These are phyloP conservation scores for Cladorrhinum samala DNA, from an alignment of 495 filamentous ascomycete genomes.

Conservation along the genomic window DNA sequence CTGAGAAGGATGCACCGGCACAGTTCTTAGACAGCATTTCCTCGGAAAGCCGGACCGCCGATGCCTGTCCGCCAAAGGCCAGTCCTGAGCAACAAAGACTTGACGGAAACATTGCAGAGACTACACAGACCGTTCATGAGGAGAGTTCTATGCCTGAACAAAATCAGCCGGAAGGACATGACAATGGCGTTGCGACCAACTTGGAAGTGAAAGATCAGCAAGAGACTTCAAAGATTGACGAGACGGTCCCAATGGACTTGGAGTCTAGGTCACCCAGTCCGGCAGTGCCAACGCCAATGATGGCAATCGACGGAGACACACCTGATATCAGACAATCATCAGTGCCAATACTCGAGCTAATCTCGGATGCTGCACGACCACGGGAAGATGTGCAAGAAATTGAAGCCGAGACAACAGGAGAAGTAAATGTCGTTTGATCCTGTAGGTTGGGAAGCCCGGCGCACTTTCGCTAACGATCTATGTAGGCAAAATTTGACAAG, in stretches of 20 bases:
- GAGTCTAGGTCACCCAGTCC: constrained; percentile 22
- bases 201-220: neutral
- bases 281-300: neutral
- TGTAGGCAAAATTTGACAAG: constrained; percentile 7
- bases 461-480: constrained; percentile 13
- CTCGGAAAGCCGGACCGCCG: neutral
- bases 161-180: neutral
- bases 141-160: neutral
- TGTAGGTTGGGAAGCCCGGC: neutral
- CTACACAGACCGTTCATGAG: neutral
- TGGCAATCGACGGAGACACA: neutral
- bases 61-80: neutral
- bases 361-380: constrained; percentile 21
- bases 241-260: constrained; percentile 23
- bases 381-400: constrained; percentile 25
- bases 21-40: neutral
- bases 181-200: neutral
- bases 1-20: neutral
- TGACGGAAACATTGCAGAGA: neutral
- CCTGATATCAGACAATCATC: constrained; percentile 1
- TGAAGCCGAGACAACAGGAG: constrained; percentile 21
- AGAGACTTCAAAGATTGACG: constrained; percentile 5
- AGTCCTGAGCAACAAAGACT: neutral
- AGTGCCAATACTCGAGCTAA: constrained; percentile 15
- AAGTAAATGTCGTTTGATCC: constrained; percentile 32